Evolutionary conservation across 495 filamentous ascomycete species (phyloP), one percentile per base, ranked within the genome.

Genomic region (Aspergillus avenaceus): DNA sequence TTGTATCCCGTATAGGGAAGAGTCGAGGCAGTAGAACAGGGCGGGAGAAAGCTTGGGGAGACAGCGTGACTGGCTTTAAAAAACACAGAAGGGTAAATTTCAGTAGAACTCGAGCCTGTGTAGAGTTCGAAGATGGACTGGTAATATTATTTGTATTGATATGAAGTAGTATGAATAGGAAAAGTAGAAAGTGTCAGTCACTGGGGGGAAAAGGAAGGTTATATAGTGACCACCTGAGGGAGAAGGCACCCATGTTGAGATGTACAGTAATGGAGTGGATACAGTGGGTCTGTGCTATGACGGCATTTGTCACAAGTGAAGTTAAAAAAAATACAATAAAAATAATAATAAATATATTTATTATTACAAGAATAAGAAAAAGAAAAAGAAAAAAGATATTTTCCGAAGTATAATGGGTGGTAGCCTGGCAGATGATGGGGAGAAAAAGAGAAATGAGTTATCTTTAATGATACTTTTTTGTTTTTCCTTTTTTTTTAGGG

Each of bases 1-100:
- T 27, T 28, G 45, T 59, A 37, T 65, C 65, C 52, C 43, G 40
- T 8, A 58, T 18, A 24, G 59, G 58, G 37, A 50, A 42, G 36
- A 50, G 44, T 27, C 48, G 50, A 23, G 53, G 48, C 14, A 59
- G 64, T 50, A 60, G 52, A 40, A 63, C 44, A 41, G 55, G 51
- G 45, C 62, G 66, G 11, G 58, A 63, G 13, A 60, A 26, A 23
- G 41, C 32, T 24, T 34, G 57, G 34, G 62, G 65, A 53, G 69
- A 71, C 69, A 73, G 52, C 1, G 61, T 71, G 69, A 61, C 59
- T 55, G 66, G 58, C 54, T 24, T 21, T 38, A 18, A 4, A 2
- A 26, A 34, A 18, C 16, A 23, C 16, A 41, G 34, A 18, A 1
- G 13, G 14, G 16, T 7, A 23, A 13, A 25, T 8, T 21, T 28